These are phyloP conservation scores for Prunella vulgaris DNA, from an alignment of 257 asterid species.

Conservation along the genomic window DNA sequence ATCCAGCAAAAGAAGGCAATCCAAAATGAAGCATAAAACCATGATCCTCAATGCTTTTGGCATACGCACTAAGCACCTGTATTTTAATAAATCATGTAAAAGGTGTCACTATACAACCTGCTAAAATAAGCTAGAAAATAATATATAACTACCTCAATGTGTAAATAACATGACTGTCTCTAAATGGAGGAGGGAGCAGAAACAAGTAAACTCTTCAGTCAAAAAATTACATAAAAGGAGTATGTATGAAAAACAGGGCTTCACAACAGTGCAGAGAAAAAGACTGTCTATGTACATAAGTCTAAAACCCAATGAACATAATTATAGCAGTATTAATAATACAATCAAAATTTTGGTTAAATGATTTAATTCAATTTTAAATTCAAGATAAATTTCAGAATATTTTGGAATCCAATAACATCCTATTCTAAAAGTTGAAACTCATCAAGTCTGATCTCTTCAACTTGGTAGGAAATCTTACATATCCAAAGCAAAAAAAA, in stretches of 20 bases:
- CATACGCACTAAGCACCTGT: constrained; percentile 84
- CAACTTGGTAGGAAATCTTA: background rate
- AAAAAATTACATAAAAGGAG: background rate
- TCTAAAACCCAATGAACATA: background rate
- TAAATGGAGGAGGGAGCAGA: no score
- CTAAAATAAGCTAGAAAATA: constrained; percentile 12
- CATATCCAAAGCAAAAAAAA: background rate
- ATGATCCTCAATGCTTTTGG: constrained; percentile 93
- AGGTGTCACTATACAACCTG: background rate
- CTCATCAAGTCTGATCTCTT: background rate
- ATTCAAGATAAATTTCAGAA: background rate
- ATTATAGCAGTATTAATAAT: no score
- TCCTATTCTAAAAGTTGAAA: background rate
- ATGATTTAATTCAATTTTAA: background rate
- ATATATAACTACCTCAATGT: background rate
- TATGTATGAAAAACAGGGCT: background rate
- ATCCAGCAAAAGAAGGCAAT: constrained; percentile 62
- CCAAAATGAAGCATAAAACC: constrained; percentile 91
- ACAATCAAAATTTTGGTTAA: background rate
- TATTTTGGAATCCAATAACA: background rate
- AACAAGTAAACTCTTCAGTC: background rate
- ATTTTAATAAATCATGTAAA: constrained; percentile 12
- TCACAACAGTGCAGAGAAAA: background rate
- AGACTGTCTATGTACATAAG: background rate
- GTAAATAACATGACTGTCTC: constrained; percentile 2